Percentiles rank a stretch among this genome's conserved stretches.
Conservation (phyloP, 331 rosid genomes). For the Malus hybrid region DNA sequence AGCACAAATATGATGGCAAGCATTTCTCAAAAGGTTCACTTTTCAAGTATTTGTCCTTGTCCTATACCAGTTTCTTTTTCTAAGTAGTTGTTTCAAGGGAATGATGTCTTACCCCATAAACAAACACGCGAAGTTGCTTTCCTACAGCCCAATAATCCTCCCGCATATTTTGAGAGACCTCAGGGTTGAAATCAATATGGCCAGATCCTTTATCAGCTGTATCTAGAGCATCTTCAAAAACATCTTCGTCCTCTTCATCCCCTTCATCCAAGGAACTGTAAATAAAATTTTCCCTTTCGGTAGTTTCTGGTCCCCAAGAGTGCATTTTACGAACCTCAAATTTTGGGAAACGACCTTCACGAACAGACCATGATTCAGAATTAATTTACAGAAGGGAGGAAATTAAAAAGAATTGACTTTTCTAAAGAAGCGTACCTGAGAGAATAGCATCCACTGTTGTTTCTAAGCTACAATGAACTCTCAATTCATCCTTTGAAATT, state of each 20-base stretch:
- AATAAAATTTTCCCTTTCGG: constrained; percentile 23
- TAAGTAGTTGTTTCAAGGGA: not conserved
- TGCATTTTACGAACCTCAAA: constrained; percentile 77
- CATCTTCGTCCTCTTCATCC: constrained; percentile 27
- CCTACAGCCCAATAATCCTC: constrained; percentile 39
- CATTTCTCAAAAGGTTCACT: not conserved
- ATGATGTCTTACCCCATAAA: constrained; percentile 71
- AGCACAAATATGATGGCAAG: not conserved
- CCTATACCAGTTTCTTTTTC: not conserved
- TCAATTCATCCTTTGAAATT: constrained; percentile 74
- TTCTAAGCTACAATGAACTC: constrained; percentile 84
- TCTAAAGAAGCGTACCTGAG: constrained; percentile 35
- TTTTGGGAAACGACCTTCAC: constrained; percentile 65
- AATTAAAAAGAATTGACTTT: not conserved
- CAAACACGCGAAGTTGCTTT: constrained; percentile 53
- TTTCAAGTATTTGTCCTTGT: not conserved
- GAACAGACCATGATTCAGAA: constrained; percentile 1
- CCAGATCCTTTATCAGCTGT: constrained; percentile 24
- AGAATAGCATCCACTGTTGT: constrained; percentile 88
- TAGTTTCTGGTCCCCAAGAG: constrained; percentile 35
- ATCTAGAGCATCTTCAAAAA: constrained; percentile 31
- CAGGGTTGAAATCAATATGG: constrained; percentile 25
- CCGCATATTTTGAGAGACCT: constrained; percentile 29
- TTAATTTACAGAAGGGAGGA: not conserved
- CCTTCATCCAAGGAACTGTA: constrained; percentile 27